A percentile compares a stretch with the other conserved stretches of the same genome.
Evolutionary conservation across 306 rosid genomes (phyloP).

Genomic region (Pyrus betulifolia): DNA sequence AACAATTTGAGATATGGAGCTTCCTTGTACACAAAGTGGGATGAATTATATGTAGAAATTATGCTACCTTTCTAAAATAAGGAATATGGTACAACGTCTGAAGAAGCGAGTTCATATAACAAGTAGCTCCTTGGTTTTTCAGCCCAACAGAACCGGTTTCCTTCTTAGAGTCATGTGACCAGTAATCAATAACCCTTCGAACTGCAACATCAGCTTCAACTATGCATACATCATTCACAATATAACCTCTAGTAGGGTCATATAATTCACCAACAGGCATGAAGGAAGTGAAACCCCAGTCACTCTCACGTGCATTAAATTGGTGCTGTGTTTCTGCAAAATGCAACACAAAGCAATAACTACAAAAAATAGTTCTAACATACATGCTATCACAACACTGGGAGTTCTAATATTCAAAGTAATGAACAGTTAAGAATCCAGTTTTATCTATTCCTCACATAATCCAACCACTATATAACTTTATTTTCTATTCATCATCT

Average conservation of each 20-base stretch:
- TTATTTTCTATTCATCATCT: not conserved
- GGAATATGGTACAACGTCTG: constrained; percentile 91
- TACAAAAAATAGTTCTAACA: constrained; percentile 1
- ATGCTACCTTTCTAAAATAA: constrained; percentile 75
- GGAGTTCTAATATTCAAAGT: no score
- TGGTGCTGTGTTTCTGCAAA: constrained; percentile 78
- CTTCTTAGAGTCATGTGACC: constrained; percentile 87
- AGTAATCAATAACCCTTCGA: constrained; percentile 71
- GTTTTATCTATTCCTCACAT: not conserved
- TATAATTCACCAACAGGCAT: constrained; percentile 83
- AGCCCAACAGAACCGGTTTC: constrained; percentile 94
- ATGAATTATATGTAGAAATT: not conserved
- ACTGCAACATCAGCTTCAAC: constrained; percentile 87
- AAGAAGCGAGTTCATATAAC: constrained; percentile 96
- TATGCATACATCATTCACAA: constrained; percentile 62
- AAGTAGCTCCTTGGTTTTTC: constrained; percentile 95
- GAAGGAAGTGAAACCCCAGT: constrained; percentile 85
- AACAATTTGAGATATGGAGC: constrained; percentile 9
- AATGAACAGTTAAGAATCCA: not conserved
- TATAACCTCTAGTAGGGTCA: constrained; percentile 74
- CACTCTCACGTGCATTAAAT: constrained; percentile 82
- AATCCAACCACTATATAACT: not conserved
- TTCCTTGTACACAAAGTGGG: not conserved
- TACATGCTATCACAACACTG: not conserved
- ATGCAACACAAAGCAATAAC: not conserved